Conservation (phyloP, 1,284 basidiomycete genomes). For the Marasmius fiardii region DNA sequence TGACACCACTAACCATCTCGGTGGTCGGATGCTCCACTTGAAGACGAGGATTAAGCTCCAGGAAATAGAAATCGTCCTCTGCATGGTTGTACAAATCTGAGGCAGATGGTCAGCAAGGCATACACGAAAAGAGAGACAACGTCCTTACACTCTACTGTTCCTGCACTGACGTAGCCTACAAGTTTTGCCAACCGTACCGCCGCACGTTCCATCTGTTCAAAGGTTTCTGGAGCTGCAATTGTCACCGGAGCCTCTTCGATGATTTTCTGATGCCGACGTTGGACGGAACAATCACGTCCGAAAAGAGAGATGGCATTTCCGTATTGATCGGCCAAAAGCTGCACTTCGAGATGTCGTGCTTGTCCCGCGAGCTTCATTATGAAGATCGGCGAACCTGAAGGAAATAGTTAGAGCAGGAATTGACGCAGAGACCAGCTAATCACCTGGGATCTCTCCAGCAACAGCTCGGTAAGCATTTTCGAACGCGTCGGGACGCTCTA, state of each 20-base stretch:
- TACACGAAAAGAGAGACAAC: conserved; percentile 1
- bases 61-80: conserved; percentile 94
- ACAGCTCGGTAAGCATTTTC: conserved; percentile 95
- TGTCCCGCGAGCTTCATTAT: conserved; percentile 99
- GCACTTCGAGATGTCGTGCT: conserved; percentile 97
- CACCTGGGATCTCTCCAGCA: conserved; percentile 94
- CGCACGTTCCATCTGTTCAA: conserved; percentile 97
- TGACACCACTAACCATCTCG: conserved; percentile 99
- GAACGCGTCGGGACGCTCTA: conserved; percentile 83
- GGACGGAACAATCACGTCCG: conserved; percentile 99
- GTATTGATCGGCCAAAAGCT: conserved; percentile 98
- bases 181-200: conserved; percentile 97
- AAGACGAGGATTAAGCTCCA: conserved; percentile 98
- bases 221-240: conserved; percentile 88
- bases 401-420: conserved; percentile 13
- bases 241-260: conserved; percentile 99
- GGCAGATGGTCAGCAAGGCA: conserved; percentile 5
- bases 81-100: conserved; percentile 92
- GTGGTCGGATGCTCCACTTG: conserved; percentile 99
- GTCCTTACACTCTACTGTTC: conserved; percentile 91
- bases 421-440: conserved; percentile 21
- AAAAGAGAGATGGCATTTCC: conserved; percentile 99
- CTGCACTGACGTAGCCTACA: conserved; percentile 98
- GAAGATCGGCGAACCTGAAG: conserved; percentile 93
- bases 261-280: conserved; percentile 99